Base-by-base conservation (phyloP, 169 alveolate genomes). In the Plasmodium cynomolgi region DNA sequence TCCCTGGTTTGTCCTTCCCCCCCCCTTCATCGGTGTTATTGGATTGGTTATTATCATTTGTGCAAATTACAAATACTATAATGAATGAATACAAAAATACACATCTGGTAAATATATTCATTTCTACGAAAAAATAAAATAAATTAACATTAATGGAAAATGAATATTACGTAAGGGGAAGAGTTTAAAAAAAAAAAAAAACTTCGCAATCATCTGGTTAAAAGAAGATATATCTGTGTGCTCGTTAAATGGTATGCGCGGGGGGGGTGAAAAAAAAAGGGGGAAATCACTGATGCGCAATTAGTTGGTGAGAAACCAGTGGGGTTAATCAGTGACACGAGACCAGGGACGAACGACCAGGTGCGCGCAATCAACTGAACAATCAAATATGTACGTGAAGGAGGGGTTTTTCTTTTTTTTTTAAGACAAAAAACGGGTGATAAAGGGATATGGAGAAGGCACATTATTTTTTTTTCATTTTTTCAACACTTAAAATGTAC, bases 51-150 rank as follows among this genome's bases (percentile, higher is more conserved):
- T 86, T 86, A 11, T 86, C 83, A 80, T 77, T 41, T 86, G 47
- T 23, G 31, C 86, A 77, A 44, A 29, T 33, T 86, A 86, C 74
- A 56, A 41, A 86, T 77, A 86, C 81, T 77, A 79, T 56, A 20
- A 39, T 62, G 72, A 86, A 80, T n/a, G 82, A 86, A 86, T 80
- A 86, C 71, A 86, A 86, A 47, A 75, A 62, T 13, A 77, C 26
- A 86, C 84, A 86, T 86, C 83, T 86, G 47, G 41, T 86, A 56
- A 86, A 86, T 29, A 86, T 37, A 86, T 54, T 86, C 93, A 86
- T 86, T 86, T 86, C 82, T 86, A 86, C 11, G 68, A 86, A 86
- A 79, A 37, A 56, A 58, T 68, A 11, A 84, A 44, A 71, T 58
- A 47, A 47, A 62, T 62, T 62, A 62, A 26, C 75, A 62, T 26